Percentiles rank a stretch among this genome's conserved stretches.
phyloP scores from a whole-genome alignment of 192 early-diverging fungal species.

The Linnemannia hyalina region DNA sequence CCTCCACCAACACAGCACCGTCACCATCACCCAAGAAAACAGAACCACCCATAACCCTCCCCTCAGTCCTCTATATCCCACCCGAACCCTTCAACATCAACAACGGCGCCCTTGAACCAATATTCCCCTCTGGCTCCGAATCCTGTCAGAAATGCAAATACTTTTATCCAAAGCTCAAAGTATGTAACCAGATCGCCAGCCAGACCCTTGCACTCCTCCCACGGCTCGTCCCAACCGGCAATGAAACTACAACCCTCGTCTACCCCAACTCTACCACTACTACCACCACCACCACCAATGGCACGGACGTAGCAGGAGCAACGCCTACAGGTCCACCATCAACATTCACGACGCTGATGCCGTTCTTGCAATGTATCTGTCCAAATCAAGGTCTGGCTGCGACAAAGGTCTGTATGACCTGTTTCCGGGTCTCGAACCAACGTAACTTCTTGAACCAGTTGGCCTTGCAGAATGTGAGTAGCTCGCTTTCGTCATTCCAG shows the following conservation, averaged over 20 bases:
- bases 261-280: neutral
- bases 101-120: slow-evolving; percentile 20
- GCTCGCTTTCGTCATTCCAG: slow-evolving; percentile 31
- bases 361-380: slow-evolving; percentile 46
- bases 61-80: slow-evolving; percentile 23
- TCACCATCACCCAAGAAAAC: neutral
- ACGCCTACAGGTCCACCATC: neutral
- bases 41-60: neutral
- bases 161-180: slow-evolving; percentile 52
- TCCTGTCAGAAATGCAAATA: slow-evolving; percentile 50
- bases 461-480: slow-evolving; percentile 24
- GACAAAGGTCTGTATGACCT: slow-evolving; percentile 32
- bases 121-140: slow-evolving; percentile 36
- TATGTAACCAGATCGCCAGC: slow-evolving; percentile 43
- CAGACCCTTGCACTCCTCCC: slow-evolving; percentile 13
- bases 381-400: slow-evolving; percentile 44
- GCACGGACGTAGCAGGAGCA: neutral
- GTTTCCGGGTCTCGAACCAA: slow-evolving; percentile 33
- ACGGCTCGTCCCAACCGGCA: neutral
- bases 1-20: neutral
- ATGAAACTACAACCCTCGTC: neutral
- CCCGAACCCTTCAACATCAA: slow-evolving; percentile 10
- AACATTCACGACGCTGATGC: slow-evolving; percentile 39
- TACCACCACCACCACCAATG: neutral
- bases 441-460: slow-evolving; percentile 31